Conservation (phyloP, 306 rosid genomes). For the Morella rubra region DNA sequence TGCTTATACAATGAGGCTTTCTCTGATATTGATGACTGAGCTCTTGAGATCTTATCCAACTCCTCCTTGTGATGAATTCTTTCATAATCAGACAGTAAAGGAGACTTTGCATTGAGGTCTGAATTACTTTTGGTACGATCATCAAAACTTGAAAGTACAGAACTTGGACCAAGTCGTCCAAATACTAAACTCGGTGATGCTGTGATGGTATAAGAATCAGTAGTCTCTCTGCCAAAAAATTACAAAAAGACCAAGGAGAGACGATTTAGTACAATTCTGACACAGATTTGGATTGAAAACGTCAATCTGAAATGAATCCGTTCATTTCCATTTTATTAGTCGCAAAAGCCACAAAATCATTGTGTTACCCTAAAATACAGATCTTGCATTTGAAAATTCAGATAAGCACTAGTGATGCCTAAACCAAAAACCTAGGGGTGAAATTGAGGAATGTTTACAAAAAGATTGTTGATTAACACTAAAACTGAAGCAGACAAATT, state of each 20-base stretch:
- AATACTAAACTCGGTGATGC: slow-evolving; percentile 64
- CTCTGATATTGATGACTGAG: slow-evolving; percentile 52
- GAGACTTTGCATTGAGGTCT: slow-evolving; percentile 51
- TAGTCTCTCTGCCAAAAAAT: slow-evolving; percentile 57
- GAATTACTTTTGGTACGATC: slow-evolving; percentile 37
- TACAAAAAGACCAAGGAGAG: not conserved
- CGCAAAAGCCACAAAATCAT: not conserved
- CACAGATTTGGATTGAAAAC: not conserved
- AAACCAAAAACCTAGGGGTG: not conserved
- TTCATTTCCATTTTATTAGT: not conserved
- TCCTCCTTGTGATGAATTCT: slow-evolving; percentile 30
- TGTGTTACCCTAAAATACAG: not conserved
- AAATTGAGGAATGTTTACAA: not conserved
- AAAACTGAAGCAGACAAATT: not conserved
- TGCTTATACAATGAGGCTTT: slow-evolving; percentile 52
- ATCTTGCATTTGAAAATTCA: not conserved
- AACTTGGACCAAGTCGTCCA: slow-evolving; percentile 47
- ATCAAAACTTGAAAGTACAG: slow-evolving; percentile 47
- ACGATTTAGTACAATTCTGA: not conserved
- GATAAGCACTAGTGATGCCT: not conserved
- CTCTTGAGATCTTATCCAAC: slow-evolving; percentile 34
- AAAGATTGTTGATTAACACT: not conserved
- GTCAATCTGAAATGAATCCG: not conserved
- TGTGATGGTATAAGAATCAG: slow-evolving; percentile 70
- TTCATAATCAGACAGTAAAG: slow-evolving; percentile 53